Evolutionary conservation across 768 basidiomycete genomes (phyloP).

Genomic region (Kwoniella heveanensis): DNA sequence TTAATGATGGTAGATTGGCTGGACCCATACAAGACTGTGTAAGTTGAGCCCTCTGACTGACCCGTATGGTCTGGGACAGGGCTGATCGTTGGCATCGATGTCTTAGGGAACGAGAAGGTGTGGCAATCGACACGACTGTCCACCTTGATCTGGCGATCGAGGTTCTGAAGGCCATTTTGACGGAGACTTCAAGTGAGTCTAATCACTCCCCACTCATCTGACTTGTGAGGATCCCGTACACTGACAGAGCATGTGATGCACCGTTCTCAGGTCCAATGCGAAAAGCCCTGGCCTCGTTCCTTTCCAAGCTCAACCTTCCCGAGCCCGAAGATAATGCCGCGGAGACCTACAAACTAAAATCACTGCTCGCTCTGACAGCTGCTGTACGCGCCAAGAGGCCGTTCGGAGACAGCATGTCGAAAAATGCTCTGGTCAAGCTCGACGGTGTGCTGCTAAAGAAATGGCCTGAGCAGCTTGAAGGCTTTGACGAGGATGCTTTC

Average conservation of each 20-base stretch:
- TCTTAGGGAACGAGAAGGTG: constrained; percentile 59
- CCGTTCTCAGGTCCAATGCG: constrained; percentile 64
- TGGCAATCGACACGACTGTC: constrained; percentile 54
- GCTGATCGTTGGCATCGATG: not conserved
- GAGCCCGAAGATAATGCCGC: constrained; percentile 60
- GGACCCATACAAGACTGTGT: constrained; percentile 72
- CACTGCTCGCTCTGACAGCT: constrained; percentile 8
- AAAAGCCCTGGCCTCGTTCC: constrained; percentile 67
- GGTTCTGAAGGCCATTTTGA: constrained; percentile 62
- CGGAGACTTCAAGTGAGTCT: constrained; percentile 62
- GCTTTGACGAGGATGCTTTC: constrained; percentile 59
- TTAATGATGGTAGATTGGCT: constrained; percentile 87
- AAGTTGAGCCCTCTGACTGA: constrained; percentile 25
- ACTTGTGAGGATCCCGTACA: not conserved
- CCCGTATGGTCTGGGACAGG: not conserved
- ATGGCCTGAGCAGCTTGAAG: constrained; percentile 68
- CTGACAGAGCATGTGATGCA: not conserved
- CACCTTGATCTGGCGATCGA: constrained; percentile 67
- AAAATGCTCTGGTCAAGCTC: constrained; percentile 74
- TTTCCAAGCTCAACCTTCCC: constrained; percentile 70
- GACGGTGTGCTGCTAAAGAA: constrained; percentile 68
- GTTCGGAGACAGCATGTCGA: constrained; percentile 63
- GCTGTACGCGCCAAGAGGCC: constrained; percentile 60
- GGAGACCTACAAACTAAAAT: constrained; percentile 12
- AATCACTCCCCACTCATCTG: not conserved